Evolutionary conservation across 129 eudicot species (phyloP).

Genomic region (Helianthus tuberosus): DNA sequence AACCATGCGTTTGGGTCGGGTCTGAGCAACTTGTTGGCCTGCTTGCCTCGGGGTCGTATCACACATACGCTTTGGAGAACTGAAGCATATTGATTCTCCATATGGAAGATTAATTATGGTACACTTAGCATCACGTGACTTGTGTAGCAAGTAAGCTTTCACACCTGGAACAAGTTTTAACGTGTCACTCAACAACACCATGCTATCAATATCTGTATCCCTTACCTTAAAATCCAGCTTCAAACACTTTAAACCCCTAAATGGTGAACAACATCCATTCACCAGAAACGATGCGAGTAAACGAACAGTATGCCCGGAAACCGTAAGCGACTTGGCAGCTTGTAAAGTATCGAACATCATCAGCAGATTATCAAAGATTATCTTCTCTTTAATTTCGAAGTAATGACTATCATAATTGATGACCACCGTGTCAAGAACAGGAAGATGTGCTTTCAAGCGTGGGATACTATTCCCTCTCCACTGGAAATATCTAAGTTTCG

Average conservation of each 20-base stretch:
- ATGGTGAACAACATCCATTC: not conserved
- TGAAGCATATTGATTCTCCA: too few relatives aligned
- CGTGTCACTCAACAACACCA: not conserved
- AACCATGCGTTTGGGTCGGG: too few relatives aligned
- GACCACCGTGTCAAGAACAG: slow-evolving; percentile 15
- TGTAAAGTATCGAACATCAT: not conserved
- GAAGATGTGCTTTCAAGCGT: not conserved
- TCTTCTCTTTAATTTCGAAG: not conserved
- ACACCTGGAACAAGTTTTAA: not conserved
- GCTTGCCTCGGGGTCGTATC: too few relatives aligned
- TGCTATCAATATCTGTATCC: too few relatives aligned
- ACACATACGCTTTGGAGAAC: too few relatives aligned
- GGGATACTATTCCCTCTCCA: not conserved
- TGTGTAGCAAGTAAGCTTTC: slow-evolving; percentile 9
- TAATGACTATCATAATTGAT: not conserved
- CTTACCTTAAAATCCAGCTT: not conserved
- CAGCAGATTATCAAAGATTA: slow-evolving; percentile 5
- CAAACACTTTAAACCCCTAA: slow-evolving; percentile 16
- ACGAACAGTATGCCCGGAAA: not conserved
- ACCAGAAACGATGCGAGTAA: not conserved
- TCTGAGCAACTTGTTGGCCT: too few relatives aligned
- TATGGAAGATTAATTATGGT: not conserved
- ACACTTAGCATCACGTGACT: slow-evolving; percentile 4
- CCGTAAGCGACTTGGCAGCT: not conserved
- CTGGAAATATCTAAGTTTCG: slow-evolving; percentile 9